phyloP scores from a whole-genome alignment of 768 basidiomycete genomes.

The Suillus placidus region DNA sequence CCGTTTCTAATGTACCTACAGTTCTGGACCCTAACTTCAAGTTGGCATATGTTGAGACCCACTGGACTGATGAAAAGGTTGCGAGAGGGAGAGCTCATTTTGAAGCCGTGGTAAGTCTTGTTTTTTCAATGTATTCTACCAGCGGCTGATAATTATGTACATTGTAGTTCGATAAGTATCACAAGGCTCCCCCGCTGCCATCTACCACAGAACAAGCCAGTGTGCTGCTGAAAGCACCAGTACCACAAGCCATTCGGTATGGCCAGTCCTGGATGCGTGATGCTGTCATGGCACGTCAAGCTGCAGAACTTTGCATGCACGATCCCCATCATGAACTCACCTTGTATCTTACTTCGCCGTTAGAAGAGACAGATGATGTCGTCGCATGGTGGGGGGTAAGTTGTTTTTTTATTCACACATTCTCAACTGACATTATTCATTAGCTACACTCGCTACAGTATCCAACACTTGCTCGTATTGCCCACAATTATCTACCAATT shows the following conservation, averaged over 20 bases:
- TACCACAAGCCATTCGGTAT: too few species aligned
- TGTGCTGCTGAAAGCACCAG: too few species aligned
- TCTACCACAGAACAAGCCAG: too few species aligned
- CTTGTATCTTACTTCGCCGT: constrained; percentile 4
- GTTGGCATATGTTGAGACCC: background rate
- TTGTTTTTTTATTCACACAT: background rate
- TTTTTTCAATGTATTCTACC: too few species aligned
- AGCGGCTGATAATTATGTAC: too few species aligned
- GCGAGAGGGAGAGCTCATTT: too few species aligned
- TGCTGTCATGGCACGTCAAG: too few species aligned
- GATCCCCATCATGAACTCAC: constrained; percentile 6
- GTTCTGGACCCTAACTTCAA: constrained; percentile 4
- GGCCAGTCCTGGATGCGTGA: too few species aligned
- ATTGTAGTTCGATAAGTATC: too few species aligned
- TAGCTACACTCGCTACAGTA: constrained; percentile 21
- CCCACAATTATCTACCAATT: constrained; percentile 21
- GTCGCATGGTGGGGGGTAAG: constrained; percentile 6
- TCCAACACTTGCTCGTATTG: constrained; percentile 17
- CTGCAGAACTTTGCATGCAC: background rate
- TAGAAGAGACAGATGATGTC: constrained; percentile 3
- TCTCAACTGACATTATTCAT: background rate
- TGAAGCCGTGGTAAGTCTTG: too few species aligned
- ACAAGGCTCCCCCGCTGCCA: too few species aligned
- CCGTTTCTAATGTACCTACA: constrained; percentile 21
- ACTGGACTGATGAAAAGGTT: too few species aligned